Conservation (phyloP, 2,329 filamentous ascomycete species). For the Chrysosporium queenslandicum region DNA sequence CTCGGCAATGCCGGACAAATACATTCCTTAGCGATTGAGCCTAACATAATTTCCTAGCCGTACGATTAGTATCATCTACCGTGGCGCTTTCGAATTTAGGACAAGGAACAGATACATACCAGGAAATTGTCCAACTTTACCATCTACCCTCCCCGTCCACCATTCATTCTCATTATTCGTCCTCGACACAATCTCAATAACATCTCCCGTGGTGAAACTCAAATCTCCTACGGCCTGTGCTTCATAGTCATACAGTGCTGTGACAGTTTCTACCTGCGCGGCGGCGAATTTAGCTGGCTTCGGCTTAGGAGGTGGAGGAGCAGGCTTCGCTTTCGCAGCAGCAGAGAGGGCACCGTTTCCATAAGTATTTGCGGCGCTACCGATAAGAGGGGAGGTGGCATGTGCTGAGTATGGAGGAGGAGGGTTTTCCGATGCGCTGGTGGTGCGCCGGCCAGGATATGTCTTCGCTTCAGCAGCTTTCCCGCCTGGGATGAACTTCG, state of each 20-base stretch:
- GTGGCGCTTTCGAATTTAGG: background rate
- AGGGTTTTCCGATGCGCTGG: conserved; percentile 42
- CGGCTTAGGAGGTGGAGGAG: conserved; percentile 63
- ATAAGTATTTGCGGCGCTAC: conserved; percentile 15
- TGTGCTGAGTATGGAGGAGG: conserved; percentile 60
- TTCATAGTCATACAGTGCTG: conserved; percentile 90
- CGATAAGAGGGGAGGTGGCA: conserved; percentile 27
- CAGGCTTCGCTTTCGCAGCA: conserved; percentile 57
- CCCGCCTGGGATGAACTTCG: conserved; percentile 23
- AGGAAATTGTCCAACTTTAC: conserved; percentile 83
- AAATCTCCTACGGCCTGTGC: conserved; percentile 91
- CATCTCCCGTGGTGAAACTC: conserved; percentile 77
- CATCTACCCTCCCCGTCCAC: conserved; percentile 79
- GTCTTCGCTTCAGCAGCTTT: conserved; percentile 33
- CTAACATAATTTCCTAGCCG: conserved; percentile 36
- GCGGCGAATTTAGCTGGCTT: conserved; percentile 66
- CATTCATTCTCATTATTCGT: conserved; percentile 94
- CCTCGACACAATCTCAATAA: conserved; percentile 75
- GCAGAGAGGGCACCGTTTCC: conserved; percentile 34
- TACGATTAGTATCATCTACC: background rate
- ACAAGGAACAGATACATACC: conserved; percentile 47
- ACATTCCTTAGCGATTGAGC: conserved; percentile 25
- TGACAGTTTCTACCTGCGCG: conserved; percentile 62
- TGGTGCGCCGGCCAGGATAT: conserved; percentile 26
- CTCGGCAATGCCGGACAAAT: background rate